Evolutionary conservation across 2,329 filamentous ascomycete genomes (phyloP), one percentile per base, ranked within the genome.

Genomic region (Ophiognomonia clavigignenti-juglandacearum): DNA sequence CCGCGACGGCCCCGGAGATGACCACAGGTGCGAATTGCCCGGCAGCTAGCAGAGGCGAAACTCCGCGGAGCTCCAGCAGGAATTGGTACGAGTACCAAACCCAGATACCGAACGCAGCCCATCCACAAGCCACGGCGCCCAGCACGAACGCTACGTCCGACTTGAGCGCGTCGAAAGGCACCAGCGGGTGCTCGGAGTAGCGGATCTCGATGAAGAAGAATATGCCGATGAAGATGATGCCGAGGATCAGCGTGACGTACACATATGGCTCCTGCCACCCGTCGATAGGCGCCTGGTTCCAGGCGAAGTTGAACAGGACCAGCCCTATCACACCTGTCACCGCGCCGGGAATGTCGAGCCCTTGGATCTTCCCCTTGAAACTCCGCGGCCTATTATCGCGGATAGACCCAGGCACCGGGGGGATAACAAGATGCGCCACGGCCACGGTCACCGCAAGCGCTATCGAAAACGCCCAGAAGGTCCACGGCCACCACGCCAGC

Each of bases 241-340:
- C 77, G 10, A 81, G 47, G 43, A 79, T 71, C 11, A 82, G 63
- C 5, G 72, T 56, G 2, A 72, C 61, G 54, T 73, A 74, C 31
- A 77, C 67, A 53, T 78, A 78, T 1, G 72, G 63, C 20, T 64
- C 59, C 9, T 60, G 45, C 77, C 77, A 82, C 2, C 74, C 74
- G 11, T 71, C 72, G 1, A 74, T 62, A 0, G 72, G 69, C 1
- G 72, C 77, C 55, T 81, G 76, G 53, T 81, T 81, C 75, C 75
- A 80, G 2, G 77, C 72, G 47, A 81, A 72, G 56, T 80, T 81
- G 57, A 80, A 63, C 7, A 82, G 61, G 2, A 80, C 65, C 26
- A 82, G 64, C 1, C 67, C 74, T 0, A 65, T 62, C 26, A 81
- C 67, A 3, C 77, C 77, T 2, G 51, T 37, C 4, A 55, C 8